phyloP scores from a whole-genome alignment of 768 basidiomycete genomes.

The Hirschioporus abietinus region DNA sequence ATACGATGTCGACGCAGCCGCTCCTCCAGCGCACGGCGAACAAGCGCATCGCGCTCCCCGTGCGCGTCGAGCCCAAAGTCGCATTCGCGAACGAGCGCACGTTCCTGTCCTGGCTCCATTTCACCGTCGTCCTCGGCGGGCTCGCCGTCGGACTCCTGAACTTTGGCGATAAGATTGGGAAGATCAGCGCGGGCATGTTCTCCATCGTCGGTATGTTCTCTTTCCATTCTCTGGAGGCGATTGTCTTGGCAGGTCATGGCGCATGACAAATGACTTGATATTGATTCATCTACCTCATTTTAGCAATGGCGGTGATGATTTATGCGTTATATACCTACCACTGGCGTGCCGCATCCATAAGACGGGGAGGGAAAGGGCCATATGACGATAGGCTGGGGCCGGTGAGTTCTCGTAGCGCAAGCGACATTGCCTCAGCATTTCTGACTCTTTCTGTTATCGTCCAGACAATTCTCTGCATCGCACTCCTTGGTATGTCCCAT shows the following conservation, averaged over 20 bases:
- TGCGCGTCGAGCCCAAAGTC: slow-evolving; percentile 92
- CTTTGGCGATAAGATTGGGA: slow-evolving; percentile 98
- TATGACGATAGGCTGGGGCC: slow-evolving; percentile 96
- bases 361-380: slow-evolving; percentile 85
- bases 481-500: slow-evolving; percentile 59
- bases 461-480: slow-evolving; percentile 78
- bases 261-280: slow-evolving; percentile 6
- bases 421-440: slow-evolving; percentile 8
- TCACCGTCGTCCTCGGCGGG: slow-evolving; percentile 95
- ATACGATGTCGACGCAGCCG: slow-evolving; percentile 95
- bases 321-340: slow-evolving; percentile 96
- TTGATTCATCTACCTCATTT: background rate
- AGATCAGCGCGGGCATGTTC: slow-evolving; percentile 95
- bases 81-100: slow-evolving; percentile 94
- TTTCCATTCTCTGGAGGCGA: background rate
- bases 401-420: slow-evolving; percentile 45
- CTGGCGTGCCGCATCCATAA: slow-evolving; percentile 92
- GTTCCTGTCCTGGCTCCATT: slow-evolving; percentile 98
- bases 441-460: slow-evolving; percentile 12
- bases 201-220: slow-evolving; percentile 75
- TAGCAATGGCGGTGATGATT: slow-evolving; percentile 95
- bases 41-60: slow-evolving; percentile 95
- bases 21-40: slow-evolving; percentile 90
- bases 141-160: slow-evolving; percentile 94
- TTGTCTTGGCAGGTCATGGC: background rate